Evolutionary conservation across 2,329 filamentous ascomycete species (phyloP).

Genomic region (Diplocarpon rosae): DNA sequence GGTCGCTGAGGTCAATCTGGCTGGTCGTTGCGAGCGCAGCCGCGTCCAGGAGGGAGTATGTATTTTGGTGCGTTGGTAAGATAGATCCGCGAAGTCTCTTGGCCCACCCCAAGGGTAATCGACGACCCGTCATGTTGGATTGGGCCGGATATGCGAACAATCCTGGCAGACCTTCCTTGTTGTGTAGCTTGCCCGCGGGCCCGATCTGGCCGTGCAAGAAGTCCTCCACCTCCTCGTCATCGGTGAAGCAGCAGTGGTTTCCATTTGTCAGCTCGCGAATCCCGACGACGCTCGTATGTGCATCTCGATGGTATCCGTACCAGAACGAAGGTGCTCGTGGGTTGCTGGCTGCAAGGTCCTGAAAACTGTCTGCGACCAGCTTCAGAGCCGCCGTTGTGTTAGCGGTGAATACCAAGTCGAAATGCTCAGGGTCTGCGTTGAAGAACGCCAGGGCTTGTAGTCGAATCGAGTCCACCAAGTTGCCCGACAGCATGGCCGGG

Average conservation of each 20-base stretch:
- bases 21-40: slow-evolving; percentile 71
- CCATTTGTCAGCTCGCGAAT: slow-evolving; percentile 57
- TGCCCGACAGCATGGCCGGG: slow-evolving; percentile 65
- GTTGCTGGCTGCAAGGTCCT: slow-evolving; percentile 54
- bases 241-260: slow-evolving; percentile 50
- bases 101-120: slow-evolving; percentile 62
- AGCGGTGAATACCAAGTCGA: slow-evolving; percentile 79
- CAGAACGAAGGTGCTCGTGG: slow-evolving; percentile 51
- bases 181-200: slow-evolving; percentile 24
- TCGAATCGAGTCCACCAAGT: slow-evolving; percentile 63
- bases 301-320: slow-evolving; percentile 74
- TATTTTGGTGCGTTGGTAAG: slow-evolving; percentile 18
- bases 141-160: slow-evolving; percentile 65
- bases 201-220: slow-evolving; percentile 41
- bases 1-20: slow-evolving; percentile 56
- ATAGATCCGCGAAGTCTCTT: slow-evolving; percentile 32
- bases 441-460: slow-evolving; percentile 63
- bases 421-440: slow-evolving; percentile 66
- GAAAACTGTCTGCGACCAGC: slow-evolving; percentile 66
- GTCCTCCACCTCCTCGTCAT: slow-evolving; percentile 47
- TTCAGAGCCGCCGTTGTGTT: slow-evolving; percentile 93
- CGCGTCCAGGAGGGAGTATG: slow-evolving; percentile 73
- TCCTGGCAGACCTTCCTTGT: slow-evolving; percentile 17
- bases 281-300: slow-evolving; percentile 81
- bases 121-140: slow-evolving; percentile 43